These are phyloP conservation scores for Leccinum truebloodii DNA, from an alignment of 768 basidiomycete species.

Conservation along the genomic window DNA sequence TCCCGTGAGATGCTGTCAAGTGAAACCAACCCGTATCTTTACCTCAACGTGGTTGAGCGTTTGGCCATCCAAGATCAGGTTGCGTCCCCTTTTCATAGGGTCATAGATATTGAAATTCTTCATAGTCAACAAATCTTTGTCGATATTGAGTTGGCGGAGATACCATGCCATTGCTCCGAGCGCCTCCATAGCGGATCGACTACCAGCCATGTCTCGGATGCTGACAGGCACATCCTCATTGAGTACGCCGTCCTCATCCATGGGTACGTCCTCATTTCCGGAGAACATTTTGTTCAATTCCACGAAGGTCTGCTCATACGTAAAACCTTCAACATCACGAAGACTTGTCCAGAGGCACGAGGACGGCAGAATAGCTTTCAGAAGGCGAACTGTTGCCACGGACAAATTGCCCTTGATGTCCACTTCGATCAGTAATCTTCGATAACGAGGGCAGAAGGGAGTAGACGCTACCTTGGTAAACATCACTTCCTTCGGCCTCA, in stretches of 20 bases:
- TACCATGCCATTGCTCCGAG: conserved; percentile 95
- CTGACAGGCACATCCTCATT: conserved; percentile 57
- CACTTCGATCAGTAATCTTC: not conserved
- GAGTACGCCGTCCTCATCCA: conserved; percentile 44
- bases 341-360: conserved; percentile 89
- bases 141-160: conserved; percentile 90
- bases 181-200: conserved; percentile 72
- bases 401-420: conserved; percentile 76
- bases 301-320: conserved; percentile 66
- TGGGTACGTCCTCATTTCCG: conserved; percentile 41
- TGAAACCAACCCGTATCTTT: conserved; percentile 9
- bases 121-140: conserved; percentile 93
- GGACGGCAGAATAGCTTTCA: conserved; percentile 78
- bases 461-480: conserved; percentile 69
- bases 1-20: conserved; percentile 7
- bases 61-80: conserved; percentile 88
- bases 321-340: conserved; percentile 78
- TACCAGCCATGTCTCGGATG: conserved; percentile 72
- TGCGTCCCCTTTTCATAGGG: conserved; percentile 89
- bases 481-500: conserved; percentile 89
- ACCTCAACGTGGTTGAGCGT: conserved; percentile 95
- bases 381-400: conserved; percentile 74
- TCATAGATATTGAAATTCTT: conserved; percentile 98
- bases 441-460: not conserved
- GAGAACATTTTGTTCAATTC: conserved; percentile 71